phyloP scores from a whole-genome alignment of 192 early-diverging fungal species.

The Rhizophagus sp. region DNA sequence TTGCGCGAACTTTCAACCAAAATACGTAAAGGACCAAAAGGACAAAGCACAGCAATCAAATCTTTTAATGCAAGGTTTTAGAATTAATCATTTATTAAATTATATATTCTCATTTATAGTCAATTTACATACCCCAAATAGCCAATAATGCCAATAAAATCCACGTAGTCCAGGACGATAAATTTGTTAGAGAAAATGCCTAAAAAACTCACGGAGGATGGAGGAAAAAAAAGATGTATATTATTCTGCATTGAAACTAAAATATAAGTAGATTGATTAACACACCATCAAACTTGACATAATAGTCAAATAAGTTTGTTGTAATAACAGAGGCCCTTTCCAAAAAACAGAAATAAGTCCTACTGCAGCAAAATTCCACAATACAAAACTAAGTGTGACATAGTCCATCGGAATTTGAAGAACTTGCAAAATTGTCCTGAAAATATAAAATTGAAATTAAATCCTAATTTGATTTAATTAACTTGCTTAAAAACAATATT shows the following conservation, averaged over 20 bases:
- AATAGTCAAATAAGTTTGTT: slow-evolving; percentile 76
- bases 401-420: slow-evolving; percentile 69
- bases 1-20: slow-evolving; percentile 73
- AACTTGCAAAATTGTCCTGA: slow-evolving; percentile 42
- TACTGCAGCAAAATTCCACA: slow-evolving; percentile 78
- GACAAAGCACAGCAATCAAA: slow-evolving; percentile 87
- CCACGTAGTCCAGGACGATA: slow-evolving; percentile 81
- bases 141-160: slow-evolving; percentile 76
- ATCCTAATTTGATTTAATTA: neutral
- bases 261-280: neutral
- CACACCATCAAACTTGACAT: slow-evolving; percentile 80
- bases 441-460: neutral
- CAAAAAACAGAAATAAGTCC: slow-evolving; percentile 78
- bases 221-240: slow-evolving; percentile 18
- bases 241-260: neutral
- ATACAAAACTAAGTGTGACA: slow-evolving; percentile 69
- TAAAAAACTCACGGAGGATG: slow-evolving; percentile 19
- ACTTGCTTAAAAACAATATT: slow-evolving; percentile 40
- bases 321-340: slow-evolving; percentile 76
- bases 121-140: slow-evolving; percentile 67
- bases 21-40: slow-evolving; percentile 82
- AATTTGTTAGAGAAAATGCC: slow-evolving; percentile 72
- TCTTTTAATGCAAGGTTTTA: slow-evolving; percentile 45
- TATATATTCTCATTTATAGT: neutral
- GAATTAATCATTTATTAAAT: neutral